Percentiles rank a stretch among this genome's conserved stretches.
phyloP scores from a whole-genome alignment of 257 asterid species.

The Scutellaria minor region DNA sequence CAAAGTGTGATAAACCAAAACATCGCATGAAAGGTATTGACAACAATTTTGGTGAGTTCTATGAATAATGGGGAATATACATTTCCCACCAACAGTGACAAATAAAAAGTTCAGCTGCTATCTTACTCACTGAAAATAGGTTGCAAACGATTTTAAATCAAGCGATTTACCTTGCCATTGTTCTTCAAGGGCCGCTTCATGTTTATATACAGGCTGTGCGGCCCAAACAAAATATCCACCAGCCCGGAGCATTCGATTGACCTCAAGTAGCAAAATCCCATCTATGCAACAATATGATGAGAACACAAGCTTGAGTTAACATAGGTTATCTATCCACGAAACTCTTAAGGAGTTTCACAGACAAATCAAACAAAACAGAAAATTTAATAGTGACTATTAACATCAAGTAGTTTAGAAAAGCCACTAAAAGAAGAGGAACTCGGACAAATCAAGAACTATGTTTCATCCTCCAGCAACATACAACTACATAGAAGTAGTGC shows the following conservation, averaged over 20 bases:
- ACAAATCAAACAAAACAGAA: slow-evolving; percentile 7
- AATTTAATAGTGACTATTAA: not conserved
- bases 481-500: not conserved
- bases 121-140: slow-evolving; percentile 9
- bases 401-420: not conserved
- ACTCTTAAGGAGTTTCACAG: not conserved
- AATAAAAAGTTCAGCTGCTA: slow-evolving; percentile 12
- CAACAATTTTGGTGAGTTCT: not conserved
- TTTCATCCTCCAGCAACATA: slow-evolving; percentile 28
- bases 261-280: slow-evolving; percentile 95
- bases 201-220: slow-evolving; percentile 96
- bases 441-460: slow-evolving; percentile 7
- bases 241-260: slow-evolving; percentile 91
- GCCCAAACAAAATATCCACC: slow-evolving; percentile 99
- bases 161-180: slow-evolving; percentile 85
- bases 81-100: slow-evolving; percentile 19
- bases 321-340: slow-evolving; percentile 4
- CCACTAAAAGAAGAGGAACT: not conserved
- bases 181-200: slow-evolving; percentile 76
- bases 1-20: slow-evolving; percentile 19
- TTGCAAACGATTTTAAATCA: not conserved
- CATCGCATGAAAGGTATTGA: slow-evolving; percentile 1
- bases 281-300: slow-evolving; percentile 48
- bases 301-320: slow-evolving; percentile 27
- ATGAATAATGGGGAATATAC: slow-evolving; percentile 7